Percentiles rank a stretch among this genome's conserved stretches.
Conservation (phyloP, 2,329 filamentous ascomycete species). For the Paradendryphiella salina region DNA sequence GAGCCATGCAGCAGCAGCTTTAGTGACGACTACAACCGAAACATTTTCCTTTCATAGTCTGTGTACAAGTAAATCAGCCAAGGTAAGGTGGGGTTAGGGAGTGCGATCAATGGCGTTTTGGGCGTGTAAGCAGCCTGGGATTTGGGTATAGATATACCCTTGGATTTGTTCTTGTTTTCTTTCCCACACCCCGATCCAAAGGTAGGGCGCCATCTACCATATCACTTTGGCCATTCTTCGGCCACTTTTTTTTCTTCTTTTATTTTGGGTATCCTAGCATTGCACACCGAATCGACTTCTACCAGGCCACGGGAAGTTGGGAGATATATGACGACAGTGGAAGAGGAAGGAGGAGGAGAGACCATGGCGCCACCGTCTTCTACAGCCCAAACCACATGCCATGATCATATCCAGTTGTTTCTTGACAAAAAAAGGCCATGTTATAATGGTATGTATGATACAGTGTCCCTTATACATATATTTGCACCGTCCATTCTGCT, state of each 20-base stretch:
- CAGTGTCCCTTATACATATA: no score
- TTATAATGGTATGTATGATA: no score
- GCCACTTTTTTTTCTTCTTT: background rate
- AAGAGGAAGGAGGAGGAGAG: no score
- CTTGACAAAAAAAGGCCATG: background rate
- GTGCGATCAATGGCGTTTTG: background rate
- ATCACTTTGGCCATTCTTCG: background rate
- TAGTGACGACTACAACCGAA: background rate
- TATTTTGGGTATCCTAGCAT: no score
- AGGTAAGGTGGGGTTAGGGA: background rate
- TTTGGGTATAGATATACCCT: conserved; percentile 5
- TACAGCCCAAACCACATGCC: no score
- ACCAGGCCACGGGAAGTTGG: no score
- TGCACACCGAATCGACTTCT: no score
- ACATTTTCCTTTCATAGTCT: background rate
- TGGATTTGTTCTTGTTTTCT: background rate
- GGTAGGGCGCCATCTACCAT: background rate
- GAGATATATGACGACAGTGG: no score
- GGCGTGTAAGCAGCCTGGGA: background rate
- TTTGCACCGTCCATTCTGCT: background rate
- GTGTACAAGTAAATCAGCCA: background rate
- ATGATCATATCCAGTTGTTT: no score
- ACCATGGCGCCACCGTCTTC: no score
- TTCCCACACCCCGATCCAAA: background rate
- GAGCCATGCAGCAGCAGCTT: background rate